Evolutionary conservation across 176 grass and related monocot genomes (phyloP), one percentile per base, ranked within the genome.

Genomic region (Oryza longistaminata): DNA sequence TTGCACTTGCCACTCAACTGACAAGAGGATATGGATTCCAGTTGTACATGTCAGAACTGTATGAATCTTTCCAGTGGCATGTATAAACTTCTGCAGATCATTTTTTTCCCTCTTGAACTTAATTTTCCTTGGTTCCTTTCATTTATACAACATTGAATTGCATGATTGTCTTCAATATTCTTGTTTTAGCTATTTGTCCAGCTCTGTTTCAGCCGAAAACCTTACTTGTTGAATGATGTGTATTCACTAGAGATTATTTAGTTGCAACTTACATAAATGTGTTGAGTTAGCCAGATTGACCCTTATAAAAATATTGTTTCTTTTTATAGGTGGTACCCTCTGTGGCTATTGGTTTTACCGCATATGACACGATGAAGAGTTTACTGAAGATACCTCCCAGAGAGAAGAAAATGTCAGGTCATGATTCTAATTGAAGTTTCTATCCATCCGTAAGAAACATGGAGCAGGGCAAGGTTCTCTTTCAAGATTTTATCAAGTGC

Each of bases 341-440:
- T 3, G 90, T 95, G 19, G 93, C 90, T 35, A 90, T 92, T 84
- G 93, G 90, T 78, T 95, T 95, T 75, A 95, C 90, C 9, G 90
- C 90, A 71, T 95, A 92, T 49, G 88, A 95, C 83, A 86, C 78
- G 46, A 92, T 90, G 88, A 95, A 95, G 85, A 80, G 75, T 86
- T 78, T 90, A 40, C 66, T 95, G 64, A 90, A 76, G 77, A 90
- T 95, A 71, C 90, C 88, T 29, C 88, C 90, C 6, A 82, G 93
- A 70, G 88, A 88, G 83, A 92, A 86, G 48, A 67, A 52, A 53
- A 82, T 35, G 35, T 22, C 80, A 66, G 85, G n/a, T n/a, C 24
- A 84, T 69, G 62, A 68, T 75, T n/a, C 87, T 83, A 26, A 45
- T 77, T 94, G 73, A 90, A 87, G 81, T 21, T 72, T 61, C 67